A percentile compares a stretch with the other conserved stretches of the same genome.
Evolutionary conservation across 164 flowering plant species (phyloP).

Genomic region (Dillenia turbinata): DNA sequence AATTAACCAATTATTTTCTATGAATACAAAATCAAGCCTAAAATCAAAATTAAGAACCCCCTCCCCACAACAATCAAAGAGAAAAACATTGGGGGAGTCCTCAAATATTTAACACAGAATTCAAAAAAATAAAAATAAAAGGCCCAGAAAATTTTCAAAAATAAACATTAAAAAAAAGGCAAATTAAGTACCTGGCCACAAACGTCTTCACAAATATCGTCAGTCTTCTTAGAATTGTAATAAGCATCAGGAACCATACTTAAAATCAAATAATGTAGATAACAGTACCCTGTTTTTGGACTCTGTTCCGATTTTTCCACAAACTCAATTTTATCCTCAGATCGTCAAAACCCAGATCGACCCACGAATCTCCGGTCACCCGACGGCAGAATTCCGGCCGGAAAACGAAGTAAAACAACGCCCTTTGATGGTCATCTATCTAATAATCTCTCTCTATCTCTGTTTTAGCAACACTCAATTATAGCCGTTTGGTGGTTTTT

Average conservation of each 20-base stretch:
- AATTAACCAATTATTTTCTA: no score
- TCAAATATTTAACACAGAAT: no score
- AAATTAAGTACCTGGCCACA: conserved; percentile 63
- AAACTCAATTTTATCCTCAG: background rate
- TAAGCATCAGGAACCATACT: conserved; percentile 56
- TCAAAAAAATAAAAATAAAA: no score
- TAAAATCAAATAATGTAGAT: background rate
- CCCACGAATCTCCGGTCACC: conserved; percentile 9
- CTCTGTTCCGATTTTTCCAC: background rate
- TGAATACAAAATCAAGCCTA: no score
- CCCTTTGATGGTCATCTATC: no score
- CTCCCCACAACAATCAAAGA: no score
- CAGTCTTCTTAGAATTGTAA: conserved; percentile 67
- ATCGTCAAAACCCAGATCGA: conserved; percentile 20
- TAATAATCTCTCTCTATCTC: no score
- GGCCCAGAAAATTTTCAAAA: background rate
- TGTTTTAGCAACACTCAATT: no score
- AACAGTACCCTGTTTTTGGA: conserved; percentile 1
- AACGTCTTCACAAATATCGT: conserved; percentile 73
- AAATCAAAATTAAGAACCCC: no score
- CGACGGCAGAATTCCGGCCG: conserved; percentile 13
- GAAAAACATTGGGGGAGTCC: no score
- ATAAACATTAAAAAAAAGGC: no score
- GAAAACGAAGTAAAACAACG: conserved; percentile 1
- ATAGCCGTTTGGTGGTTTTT: no score